These are phyloP conservation scores for Tremellales sp. DNA, from an alignment of 1,284 basidiomycete genomes.

Conservation along the genomic window DNA sequence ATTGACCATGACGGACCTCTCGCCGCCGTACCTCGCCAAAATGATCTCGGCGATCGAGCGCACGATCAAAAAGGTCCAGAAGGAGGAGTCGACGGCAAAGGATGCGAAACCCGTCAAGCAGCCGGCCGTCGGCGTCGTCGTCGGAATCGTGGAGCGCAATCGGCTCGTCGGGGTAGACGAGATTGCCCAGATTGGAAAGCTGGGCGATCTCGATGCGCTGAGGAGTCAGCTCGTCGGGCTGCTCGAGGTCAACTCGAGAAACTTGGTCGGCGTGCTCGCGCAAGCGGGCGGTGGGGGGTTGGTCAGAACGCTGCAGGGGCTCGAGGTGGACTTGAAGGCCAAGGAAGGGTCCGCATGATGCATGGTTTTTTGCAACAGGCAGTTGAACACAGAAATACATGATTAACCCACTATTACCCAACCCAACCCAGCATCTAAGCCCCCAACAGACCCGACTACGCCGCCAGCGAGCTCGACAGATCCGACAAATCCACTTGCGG, in stretches of 20 bases:
- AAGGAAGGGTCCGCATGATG: too few species aligned
- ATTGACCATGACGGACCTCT: conserved; percentile 42
- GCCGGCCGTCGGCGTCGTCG: conserved; percentile 43
- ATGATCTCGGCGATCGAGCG: conserved; percentile 40
- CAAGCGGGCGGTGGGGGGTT: conserved; percentile 46
- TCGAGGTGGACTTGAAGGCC: conserved; percentile 43
- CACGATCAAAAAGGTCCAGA: conserved; percentile 23
- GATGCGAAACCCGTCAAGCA: conserved; percentile 14
- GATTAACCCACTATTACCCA: too few species aligned
- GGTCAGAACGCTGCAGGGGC: conserved; percentile 46
- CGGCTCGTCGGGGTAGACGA: conserved; percentile 23
- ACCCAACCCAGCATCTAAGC: too few species aligned
- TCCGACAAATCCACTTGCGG: conserved; percentile 48
- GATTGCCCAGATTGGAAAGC: conserved; percentile 32
- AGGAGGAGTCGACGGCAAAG: conserved; percentile 21
- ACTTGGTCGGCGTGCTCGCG: conserved; percentile 39
- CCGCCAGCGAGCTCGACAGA: conserved; percentile 43
- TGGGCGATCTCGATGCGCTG: conserved; percentile 47
- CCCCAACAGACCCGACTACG: too few species aligned
- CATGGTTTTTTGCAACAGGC: too few species aligned
- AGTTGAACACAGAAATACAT: too few species aligned
- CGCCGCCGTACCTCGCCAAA: conserved; percentile 44
- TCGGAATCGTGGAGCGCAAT: conserved; percentile 44
- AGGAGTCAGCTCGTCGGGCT: conserved; percentile 49
- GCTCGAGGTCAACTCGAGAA: conserved; percentile 40